These are phyloP conservation scores for Penicillium lividum DNA, from an alignment of 495 filamentous ascomycete genomes.

Conservation along the genomic window DNA sequence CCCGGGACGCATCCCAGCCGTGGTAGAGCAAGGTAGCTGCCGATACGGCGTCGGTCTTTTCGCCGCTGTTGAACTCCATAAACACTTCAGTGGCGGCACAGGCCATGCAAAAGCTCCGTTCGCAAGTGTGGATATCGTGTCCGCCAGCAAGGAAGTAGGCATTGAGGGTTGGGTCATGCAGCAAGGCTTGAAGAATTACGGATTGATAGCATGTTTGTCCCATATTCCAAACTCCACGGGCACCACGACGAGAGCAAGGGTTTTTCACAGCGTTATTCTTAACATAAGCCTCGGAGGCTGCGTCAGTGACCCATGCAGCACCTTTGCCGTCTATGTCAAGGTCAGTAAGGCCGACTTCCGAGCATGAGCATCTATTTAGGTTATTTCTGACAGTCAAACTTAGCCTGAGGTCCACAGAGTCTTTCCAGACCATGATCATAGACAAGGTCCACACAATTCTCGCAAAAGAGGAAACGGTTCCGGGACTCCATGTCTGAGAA, in stretches of 20 bases:
- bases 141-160: constrained; percentile 87
- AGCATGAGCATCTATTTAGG: neutral
- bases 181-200: constrained; percentile 81
- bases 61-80: constrained; percentile 79
- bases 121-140: constrained; percentile 70
- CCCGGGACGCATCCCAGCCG: constrained; percentile 30
- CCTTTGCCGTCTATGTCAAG: constrained; percentile 18
- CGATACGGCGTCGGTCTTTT: constrained; percentile 80
- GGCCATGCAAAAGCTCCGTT: constrained; percentile 62
- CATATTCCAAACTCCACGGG: constrained; percentile 91
- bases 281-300: constrained; percentile 42
- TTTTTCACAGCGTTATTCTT: constrained; percentile 46
- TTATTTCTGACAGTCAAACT: constrained; percentile 29
- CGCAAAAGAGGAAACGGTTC: constrained; percentile 75
- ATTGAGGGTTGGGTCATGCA: constrained; percentile 84
- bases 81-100: constrained; percentile 92
- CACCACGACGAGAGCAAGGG: constrained; percentile 50
- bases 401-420: constrained; percentile 41
- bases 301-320: constrained; percentile 30
- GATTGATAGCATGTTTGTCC: constrained; percentile 94
- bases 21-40: constrained; percentile 71
- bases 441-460: constrained; percentile 80
- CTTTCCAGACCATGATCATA: constrained; percentile 84
- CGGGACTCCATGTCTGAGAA: constrained; percentile 78
- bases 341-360: constrained; percentile 1